These are phyloP conservation scores for Grigorovia yakushimaensis DNA, from an alignment of 805 yeast species.

Conservation along the genomic window DNA sequence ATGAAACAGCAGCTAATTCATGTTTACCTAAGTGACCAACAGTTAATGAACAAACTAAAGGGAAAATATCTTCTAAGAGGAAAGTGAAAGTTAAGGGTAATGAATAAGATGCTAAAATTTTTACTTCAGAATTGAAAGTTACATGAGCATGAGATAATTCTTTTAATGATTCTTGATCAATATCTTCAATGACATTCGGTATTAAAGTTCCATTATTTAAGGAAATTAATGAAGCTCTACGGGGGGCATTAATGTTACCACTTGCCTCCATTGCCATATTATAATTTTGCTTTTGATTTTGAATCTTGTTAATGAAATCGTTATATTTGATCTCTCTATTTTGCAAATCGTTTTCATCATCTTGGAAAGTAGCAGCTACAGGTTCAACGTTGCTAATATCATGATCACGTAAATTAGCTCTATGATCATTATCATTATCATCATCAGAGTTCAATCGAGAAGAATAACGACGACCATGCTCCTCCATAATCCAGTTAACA, in stretches of 20 bases:
- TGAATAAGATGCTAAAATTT: conserved; percentile 31
- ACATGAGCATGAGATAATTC: conserved; percentile 29
- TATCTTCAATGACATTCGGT: conserved; percentile 24
- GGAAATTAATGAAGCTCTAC: conserved; percentile 24
- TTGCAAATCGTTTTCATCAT: not conserved
- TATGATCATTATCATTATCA: not conserved
- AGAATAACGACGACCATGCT: conserved; percentile 33
- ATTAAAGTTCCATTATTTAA: conserved; percentile 21
- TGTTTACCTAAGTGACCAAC: conserved; percentile 80
- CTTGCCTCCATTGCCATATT: conserved; percentile 1
- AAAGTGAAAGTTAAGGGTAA: conserved; percentile 60
- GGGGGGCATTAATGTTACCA: conserved; percentile 3
- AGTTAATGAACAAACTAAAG: conserved; percentile 68
- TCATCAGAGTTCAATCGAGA: conserved; percentile 21
- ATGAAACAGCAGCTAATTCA: conserved; percentile 74
- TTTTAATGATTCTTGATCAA: conserved; percentile 14
- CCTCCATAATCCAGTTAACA: conserved; percentile 32
- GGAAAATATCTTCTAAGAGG: conserved; percentile 60
- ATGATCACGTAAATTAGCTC: not conserved
- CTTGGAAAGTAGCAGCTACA: not conserved
- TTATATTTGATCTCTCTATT: conserved; percentile 23
- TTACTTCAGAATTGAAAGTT: conserved; percentile 30
- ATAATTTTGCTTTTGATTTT: conserved; percentile 15
- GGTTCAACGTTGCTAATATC: not conserved
- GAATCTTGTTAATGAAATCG: conserved; percentile 25